Evolutionary conservation across 768 basidiomycete species (phyloP).

Genomic region (Leccinellum albellum): DNA sequence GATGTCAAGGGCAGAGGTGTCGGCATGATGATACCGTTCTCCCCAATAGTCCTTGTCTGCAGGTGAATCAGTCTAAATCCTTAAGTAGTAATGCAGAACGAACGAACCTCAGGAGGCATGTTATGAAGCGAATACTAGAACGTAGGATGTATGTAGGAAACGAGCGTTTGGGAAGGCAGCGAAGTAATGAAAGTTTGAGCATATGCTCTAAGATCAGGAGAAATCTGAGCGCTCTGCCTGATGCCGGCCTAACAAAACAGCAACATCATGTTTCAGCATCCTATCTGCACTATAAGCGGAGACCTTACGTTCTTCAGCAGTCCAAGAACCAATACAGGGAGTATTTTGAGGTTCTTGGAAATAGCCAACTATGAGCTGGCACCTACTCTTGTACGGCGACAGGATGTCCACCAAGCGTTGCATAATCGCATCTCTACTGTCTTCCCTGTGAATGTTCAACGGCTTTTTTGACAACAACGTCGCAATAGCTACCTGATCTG

Average conservation of each 20-base stretch:
- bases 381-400: constrained; percentile 88
- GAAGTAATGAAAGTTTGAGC: constrained; percentile 90
- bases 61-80: constrained; percentile 1
- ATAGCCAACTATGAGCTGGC: constrained; percentile 92
- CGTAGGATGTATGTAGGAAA: constrained; percentile 91
- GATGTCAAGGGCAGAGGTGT: constrained; percentile 86
- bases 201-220: constrained; percentile 93
- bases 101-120: constrained; percentile 83
- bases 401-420: constrained; percentile 84
- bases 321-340: constrained; percentile 87
- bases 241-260: constrained; percentile 67
- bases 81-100: neutral
- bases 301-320: constrained; percentile 84
- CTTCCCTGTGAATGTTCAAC: constrained; percentile 86
- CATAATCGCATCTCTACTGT: constrained; percentile 79
- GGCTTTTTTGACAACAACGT: constrained; percentile 88
- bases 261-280: neutral
- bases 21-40: constrained; percentile 84
- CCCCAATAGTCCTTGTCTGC: constrained; percentile 88
- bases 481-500: constrained; percentile 82
- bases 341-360: constrained; percentile 90
- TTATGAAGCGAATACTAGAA: constrained; percentile 97
- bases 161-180: constrained; percentile 82
- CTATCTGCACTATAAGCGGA: neutral
- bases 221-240: constrained; percentile 94